These are phyloP conservation scores for Dendryphion nanum DNA, from an alignment of 2,329 filamentous ascomycete genomes.

Conservation along the genomic window DNA sequence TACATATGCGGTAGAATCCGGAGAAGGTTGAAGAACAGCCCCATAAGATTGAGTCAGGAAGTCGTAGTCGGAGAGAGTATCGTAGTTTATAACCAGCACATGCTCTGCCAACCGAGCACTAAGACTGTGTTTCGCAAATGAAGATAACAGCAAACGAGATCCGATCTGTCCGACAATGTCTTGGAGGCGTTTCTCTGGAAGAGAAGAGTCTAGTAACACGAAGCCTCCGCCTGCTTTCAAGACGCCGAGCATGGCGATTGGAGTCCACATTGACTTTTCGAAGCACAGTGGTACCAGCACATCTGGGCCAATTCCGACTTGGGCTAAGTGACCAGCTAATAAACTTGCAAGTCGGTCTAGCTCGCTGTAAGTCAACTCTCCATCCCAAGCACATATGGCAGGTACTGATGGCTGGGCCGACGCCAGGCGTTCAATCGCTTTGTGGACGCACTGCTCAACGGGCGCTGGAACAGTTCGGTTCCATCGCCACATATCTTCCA, in stretches of 20 bases:
- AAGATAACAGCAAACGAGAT: neutral
- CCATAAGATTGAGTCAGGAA: neutral
- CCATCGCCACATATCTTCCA: too few relatives aligned
- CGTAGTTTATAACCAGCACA: too few relatives aligned
- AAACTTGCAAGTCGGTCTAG: too few relatives aligned
- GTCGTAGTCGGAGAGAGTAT: too few relatives aligned
- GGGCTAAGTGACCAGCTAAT: too few relatives aligned
- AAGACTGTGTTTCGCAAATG: neutral
- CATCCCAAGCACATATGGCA: slow-evolving; percentile 7
- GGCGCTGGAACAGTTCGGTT: too few relatives aligned
- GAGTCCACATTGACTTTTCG: slow-evolving; percentile 1
- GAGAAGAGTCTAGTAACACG: neutral
- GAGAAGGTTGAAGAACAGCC: neutral
- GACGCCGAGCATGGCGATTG: slow-evolving; percentile 37
- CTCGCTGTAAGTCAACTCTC: slow-evolving; percentile 5
- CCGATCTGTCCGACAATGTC: too few relatives aligned
- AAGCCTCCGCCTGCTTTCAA: neutral
- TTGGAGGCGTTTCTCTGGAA: too few relatives aligned
- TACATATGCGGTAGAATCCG: neutral
- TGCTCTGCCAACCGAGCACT: too few relatives aligned
- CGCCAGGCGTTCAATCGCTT: too few relatives aligned
- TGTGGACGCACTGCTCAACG: too few relatives aligned
- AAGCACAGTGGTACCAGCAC: neutral
- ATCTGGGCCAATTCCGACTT: neutral
- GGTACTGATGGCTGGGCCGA: neutral